phyloP scores from a whole-genome alignment of 371 early-diverging fungal genomes.

The Mortierella sp. region DNA sequence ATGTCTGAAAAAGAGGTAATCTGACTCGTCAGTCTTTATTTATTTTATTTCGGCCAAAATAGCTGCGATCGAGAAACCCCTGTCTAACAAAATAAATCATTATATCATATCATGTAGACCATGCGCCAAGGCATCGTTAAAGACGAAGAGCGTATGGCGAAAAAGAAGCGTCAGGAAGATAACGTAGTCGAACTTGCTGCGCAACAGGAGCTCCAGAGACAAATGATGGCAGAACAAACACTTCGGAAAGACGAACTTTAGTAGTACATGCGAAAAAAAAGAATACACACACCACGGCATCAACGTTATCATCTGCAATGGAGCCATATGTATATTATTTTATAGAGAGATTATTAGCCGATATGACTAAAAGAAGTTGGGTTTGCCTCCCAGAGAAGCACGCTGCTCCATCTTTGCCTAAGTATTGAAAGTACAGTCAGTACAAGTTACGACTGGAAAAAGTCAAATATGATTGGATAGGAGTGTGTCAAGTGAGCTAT shows the following conservation, averaged over 20 bases:
- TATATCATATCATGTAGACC: constrained; percentile 14
- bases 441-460: not conserved
- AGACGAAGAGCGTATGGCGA: constrained; percentile 51
- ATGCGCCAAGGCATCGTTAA: constrained; percentile 47
- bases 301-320: too few relatives aligned
- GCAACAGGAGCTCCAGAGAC: constrained; percentile 50
- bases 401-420: constrained; percentile 51
- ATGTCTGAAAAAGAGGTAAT: constrained; percentile 55
- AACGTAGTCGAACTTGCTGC: constrained; percentile 51
- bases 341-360: not conserved
- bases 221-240: constrained; percentile 49
- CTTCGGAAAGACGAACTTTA: constrained; percentile 28
- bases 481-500: not conserved
- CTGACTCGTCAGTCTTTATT: not conserved
- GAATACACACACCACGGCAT: not conserved
- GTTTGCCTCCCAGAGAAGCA: constrained; percentile 21
- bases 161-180: constrained; percentile 54
- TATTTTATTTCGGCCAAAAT: too few relatives aligned
- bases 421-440: not conserved
- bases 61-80: too few relatives aligned
- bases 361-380: constrained; percentile 27
- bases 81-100: not conserved
- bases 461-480: too few relatives aligned
- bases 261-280: not conserved
- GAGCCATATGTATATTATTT: not conserved